Conservation (phyloP, 768 basidiomycete species). For the Auricularia auricula-judae region DNA sequence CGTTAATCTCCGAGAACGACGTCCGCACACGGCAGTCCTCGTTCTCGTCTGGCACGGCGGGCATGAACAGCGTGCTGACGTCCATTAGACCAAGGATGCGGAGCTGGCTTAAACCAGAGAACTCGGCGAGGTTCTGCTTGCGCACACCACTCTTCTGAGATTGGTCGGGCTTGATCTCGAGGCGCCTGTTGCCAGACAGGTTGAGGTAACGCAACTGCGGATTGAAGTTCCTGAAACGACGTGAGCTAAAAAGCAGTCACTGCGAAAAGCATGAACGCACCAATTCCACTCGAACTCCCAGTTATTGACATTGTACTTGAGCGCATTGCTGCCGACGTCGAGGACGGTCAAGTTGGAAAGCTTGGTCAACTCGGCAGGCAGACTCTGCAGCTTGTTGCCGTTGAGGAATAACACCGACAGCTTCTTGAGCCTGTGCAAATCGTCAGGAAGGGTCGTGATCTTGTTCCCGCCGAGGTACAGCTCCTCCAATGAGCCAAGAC, state of each 20-base stretch:
- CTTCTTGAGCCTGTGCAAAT: conserved; percentile 58
- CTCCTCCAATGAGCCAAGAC: conserved; percentile 48
- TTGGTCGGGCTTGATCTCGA: conserved; percentile 82
- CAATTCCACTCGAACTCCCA: conserved; percentile 99
- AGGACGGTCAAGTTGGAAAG: conserved; percentile 67
- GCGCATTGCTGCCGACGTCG: conserved; percentile 85
- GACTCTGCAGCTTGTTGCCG: conserved; percentile 84
- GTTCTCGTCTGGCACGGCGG: conserved; percentile 37
- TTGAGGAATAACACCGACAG: conserved; percentile 78
- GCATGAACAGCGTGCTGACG: conserved; percentile 52
- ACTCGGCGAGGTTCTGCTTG: conserved; percentile 56
- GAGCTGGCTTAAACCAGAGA: conserved; percentile 74
- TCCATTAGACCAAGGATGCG: conserved; percentile 96
- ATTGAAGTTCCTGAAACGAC: conserved; percentile 79
- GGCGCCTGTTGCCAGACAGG: conserved; percentile 89
- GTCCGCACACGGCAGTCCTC: conserved; percentile 89
- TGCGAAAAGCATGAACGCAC: conserved; percentile 31
- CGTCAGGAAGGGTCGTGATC: conserved; percentile 82
- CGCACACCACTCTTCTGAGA: conserved; percentile 19
- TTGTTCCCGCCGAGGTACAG: conserved; percentile 95
- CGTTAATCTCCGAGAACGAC: conserved; percentile 76
- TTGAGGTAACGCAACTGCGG: conserved; percentile 88
- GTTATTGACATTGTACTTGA: conserved; percentile 97
- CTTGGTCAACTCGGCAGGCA: conserved; percentile 84
- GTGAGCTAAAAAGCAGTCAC: neutral